Evolutionary conservation across 148 eudicot genomes (phyloP).

Genomic region (Rheum nobile): DNA sequence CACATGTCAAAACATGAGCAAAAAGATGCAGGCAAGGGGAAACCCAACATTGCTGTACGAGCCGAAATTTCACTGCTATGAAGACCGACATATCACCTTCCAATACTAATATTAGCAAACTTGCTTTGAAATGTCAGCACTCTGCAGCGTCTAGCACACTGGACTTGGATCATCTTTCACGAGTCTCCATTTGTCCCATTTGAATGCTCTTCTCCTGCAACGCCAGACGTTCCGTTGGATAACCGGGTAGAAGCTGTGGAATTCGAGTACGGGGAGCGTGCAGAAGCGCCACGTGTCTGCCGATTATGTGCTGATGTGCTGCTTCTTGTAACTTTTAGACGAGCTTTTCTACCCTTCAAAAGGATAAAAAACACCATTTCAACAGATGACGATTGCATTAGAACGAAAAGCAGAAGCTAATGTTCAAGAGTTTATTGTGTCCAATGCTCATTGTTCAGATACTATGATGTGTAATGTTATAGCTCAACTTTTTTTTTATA

Average conservation of each 20-base stretch:
- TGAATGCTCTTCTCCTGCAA: constrained; percentile 47
- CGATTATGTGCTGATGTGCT: constrained; percentile 69
- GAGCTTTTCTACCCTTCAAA: constrained; percentile 88
- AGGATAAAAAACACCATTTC: neutral
- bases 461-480: neutral
- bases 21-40: neutral
- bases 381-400: neutral
- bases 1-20: neutral
- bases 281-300: constrained; percentile 40
- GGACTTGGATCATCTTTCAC: constrained; percentile 11
- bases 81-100: neutral
- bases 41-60: neutral
- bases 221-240: constrained; percentile 50
- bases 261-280: constrained; percentile 41
- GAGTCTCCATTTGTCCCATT: constrained; percentile 37
- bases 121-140: neutral
- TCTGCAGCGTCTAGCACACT: neutral
- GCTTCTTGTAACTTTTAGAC: constrained; percentile 82
- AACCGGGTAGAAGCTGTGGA: constrained; percentile 29
- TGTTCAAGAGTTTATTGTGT: neutral
- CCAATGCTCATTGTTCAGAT: neutral
- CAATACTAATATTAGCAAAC: neutral
- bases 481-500: neutral
- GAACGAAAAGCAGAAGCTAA: neutral
- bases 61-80: neutral